A percentile compares a stretch with the other conserved stretches of the same genome.
Evolutionary conservation across 1,284 basidiomycete species (phyloP).

Genomic region (Cronartium quercuum): DNA sequence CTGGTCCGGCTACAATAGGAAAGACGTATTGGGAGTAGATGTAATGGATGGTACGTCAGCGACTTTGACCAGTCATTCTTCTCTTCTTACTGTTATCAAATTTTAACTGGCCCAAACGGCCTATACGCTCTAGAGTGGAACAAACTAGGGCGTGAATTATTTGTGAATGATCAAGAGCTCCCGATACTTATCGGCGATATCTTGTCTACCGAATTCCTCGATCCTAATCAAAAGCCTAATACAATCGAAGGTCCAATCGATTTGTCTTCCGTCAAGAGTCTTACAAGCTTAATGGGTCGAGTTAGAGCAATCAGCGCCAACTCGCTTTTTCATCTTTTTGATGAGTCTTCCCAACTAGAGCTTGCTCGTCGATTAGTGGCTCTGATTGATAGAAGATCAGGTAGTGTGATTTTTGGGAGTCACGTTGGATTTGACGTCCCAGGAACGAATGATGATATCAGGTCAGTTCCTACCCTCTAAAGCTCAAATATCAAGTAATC

Average conservation of each 20-base stretch:
- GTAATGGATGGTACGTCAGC: conserved; percentile 16
- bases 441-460: conserved; percentile 14
- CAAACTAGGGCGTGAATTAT: conserved; percentile 19
- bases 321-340: conserved; percentile 28
- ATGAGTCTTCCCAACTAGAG: conserved; percentile 14
- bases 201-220: conserved; percentile 19
- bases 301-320: conserved; percentile 26
- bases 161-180: neutral
- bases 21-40: conserved; percentile 26
- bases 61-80: neutral
- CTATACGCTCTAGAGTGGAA: conserved; percentile 10
- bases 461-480: neutral
- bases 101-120: neutral
- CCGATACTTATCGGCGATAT: conserved; percentile 27
- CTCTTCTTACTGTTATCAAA: neutral
- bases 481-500: neutral
- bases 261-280: neutral
- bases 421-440: conserved; percentile 18
- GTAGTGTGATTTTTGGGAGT: conserved; percentile 23
- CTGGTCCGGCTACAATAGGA: conserved; percentile 12
- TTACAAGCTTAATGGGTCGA: conserved; percentile 1
- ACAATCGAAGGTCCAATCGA: neutral
- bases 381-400: conserved; percentile 3
- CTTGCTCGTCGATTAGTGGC: neutral
- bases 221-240: neutral